A percentile compares a stretch with the other conserved stretches of the same genome.
Conservation (phyloP, 352 stramenopile genomes). For the Pythium vanterpoolii region DNA sequence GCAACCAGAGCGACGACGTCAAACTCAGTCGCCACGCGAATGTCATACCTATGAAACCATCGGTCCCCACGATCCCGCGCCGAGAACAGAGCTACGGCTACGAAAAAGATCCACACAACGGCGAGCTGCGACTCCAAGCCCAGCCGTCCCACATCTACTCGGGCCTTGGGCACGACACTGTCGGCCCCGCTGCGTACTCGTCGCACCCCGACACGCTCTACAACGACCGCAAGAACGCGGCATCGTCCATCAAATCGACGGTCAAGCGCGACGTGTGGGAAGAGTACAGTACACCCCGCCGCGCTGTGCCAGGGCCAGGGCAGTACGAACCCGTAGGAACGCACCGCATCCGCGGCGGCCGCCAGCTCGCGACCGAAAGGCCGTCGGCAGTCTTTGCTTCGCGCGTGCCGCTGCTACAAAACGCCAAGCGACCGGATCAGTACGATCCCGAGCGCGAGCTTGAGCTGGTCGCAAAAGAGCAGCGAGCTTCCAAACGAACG, state of each 20-base stretch:
- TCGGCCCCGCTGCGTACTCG: conserved; percentile 67
- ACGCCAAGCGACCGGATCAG: conserved; percentile 36
- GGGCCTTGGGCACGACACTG: conserved; percentile 64
- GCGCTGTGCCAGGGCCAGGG: conserved; percentile 51
- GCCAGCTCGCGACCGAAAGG: conserved; percentile 11
- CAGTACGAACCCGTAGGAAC: conserved; percentile 40
- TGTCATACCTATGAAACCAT: conserved; percentile 36
- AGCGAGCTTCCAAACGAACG: conserved; percentile 19
- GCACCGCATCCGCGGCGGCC: conserved; percentile 7
- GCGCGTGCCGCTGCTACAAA: conserved; percentile 64
- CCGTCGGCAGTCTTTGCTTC: conserved; percentile 71
- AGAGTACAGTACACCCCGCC: conserved; percentile 47
- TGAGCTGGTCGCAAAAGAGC: conserved; percentile 54
- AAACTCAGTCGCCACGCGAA: background rate
- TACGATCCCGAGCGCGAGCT: conserved; percentile 63
- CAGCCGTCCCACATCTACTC: conserved; percentile 55
- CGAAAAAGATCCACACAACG: conserved; percentile 32
- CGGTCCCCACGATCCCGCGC: conserved; percentile 62
- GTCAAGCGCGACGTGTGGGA: conserved; percentile 73
- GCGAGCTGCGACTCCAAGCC: conserved; percentile 42
- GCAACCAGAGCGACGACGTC: conserved; percentile 16
- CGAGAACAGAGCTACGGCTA: conserved; percentile 79
- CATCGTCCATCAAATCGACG: conserved; percentile 59
- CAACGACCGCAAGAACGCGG: conserved; percentile 67
- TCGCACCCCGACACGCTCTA: conserved; percentile 42